Conservation (phyloP, 768 basidiomycete species). For the Mycena polygramma region DNA sequence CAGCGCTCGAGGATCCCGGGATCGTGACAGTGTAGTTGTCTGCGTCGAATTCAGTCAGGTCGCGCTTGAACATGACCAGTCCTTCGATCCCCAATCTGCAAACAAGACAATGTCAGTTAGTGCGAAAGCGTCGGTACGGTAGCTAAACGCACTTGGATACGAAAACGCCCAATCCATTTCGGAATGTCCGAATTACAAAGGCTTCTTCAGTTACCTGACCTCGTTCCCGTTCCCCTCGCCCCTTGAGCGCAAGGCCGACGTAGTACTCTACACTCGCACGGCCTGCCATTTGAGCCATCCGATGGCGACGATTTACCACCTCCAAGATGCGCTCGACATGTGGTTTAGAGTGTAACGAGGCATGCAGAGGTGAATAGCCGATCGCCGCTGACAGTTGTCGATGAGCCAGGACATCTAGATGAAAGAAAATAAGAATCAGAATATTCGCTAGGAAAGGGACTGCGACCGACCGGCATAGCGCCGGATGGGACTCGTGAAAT, state of each 20-base stretch:
- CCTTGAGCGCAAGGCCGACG: conserved; percentile 91
- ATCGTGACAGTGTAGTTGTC: conserved; percentile 90
- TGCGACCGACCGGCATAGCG: conserved; percentile 88
- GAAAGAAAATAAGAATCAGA: conserved; percentile 2
- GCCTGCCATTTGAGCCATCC: conserved; percentile 98
- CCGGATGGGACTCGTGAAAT: conserved; percentile 98
- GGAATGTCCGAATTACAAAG: conserved; percentile 93
- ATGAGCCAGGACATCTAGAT: conserved; percentile 87
- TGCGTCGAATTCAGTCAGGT: conserved; percentile 85
- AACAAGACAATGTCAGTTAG: conserved; percentile 7
- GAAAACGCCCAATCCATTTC: conserved; percentile 97
- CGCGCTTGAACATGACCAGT: conserved; percentile 92
- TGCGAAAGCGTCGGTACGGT: neutral
- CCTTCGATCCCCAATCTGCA: conserved; percentile 93
- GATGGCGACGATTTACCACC: conserved; percentile 91
- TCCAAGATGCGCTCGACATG: conserved; percentile 90
- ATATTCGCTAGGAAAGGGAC: neutral
- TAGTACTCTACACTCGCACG: conserved; percentile 98
- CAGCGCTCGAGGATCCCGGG: conserved; percentile 53
- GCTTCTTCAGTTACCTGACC: conserved; percentile 80
- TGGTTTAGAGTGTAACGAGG: conserved; percentile 87
- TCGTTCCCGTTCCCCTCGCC: conserved; percentile 60
- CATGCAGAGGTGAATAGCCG: conserved; percentile 84
- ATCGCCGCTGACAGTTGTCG: conserved; percentile 95
- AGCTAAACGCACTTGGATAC: conserved; percentile 82